A percentile compares a stretch with the other conserved stretches of the same genome.
phyloP scores from a whole-genome alignment of 331 rosid species.

The Spiraea crenata region DNA sequence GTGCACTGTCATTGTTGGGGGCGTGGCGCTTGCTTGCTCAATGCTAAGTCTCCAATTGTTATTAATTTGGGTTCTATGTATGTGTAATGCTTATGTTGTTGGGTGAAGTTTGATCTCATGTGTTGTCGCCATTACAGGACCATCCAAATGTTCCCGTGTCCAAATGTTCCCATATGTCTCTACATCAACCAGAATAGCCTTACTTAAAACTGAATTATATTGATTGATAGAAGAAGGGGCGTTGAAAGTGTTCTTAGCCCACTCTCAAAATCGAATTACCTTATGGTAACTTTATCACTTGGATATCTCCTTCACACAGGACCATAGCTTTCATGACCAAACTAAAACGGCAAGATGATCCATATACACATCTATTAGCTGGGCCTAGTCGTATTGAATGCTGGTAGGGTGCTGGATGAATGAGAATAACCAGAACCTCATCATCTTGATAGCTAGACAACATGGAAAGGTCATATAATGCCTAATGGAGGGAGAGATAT shows the following conservation, averaged over 20 bases:
- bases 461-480: neutral
- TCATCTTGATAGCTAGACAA: neutral
- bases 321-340: slow-evolving; percentile 7
- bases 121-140: neutral
- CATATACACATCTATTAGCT: neutral
- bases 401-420: neutral
- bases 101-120: neutral
- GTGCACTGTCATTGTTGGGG: too few relatives aligned
- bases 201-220: too few relatives aligned
- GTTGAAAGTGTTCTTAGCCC: too few relatives aligned
- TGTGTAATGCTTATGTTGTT: neutral
- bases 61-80: too few relatives aligned
- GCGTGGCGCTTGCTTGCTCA: too few relatives aligned
- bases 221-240: too few relatives aligned
- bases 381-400: slow-evolving; percentile 3
- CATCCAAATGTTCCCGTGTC: neutral
- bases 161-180: neutral
- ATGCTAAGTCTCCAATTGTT: too few relatives aligned
- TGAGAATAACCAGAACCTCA: slow-evolving; percentile 16
- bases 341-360: neutral
- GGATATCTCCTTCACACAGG: neutral
- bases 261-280: too few relatives aligned
- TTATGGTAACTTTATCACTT: too few relatives aligned
- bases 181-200: neutral
- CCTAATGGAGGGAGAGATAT: neutral